Evolutionary conservation across 768 basidiomycete species (phyloP).

Genomic region (Trichaptum fuscoviolaceum): DNA sequence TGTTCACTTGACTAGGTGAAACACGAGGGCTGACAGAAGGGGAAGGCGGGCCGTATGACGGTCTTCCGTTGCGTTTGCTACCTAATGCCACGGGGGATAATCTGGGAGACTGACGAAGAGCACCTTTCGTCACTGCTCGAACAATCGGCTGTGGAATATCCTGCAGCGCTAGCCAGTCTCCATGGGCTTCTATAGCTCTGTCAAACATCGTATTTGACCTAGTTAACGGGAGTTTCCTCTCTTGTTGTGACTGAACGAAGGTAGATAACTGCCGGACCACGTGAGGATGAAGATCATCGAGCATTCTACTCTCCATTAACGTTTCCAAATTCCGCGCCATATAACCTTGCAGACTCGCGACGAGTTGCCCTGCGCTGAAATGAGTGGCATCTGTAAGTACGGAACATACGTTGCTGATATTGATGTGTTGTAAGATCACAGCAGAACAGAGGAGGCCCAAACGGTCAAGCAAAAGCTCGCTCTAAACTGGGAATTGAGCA

Average conservation of each 20-base stretch:
- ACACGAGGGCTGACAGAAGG: constrained; percentile 22
- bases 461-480: constrained; percentile 83
- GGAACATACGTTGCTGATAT: constrained; percentile 70
- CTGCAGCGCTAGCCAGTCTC: constrained; percentile 64
- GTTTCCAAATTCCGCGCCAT: constrained; percentile 82
- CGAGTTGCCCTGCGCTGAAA: constrained; percentile 65
- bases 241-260: constrained; percentile 56
- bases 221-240: constrained; percentile 58
- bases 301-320: constrained; percentile 71
- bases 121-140: constrained; percentile 18
- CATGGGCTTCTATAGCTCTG: constrained; percentile 52
- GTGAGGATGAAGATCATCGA: constrained; percentile 66
- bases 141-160: constrained; percentile 61
- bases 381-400: constrained; percentile 79
- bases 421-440: constrained; percentile 62
- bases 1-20: constrained; percentile 18
- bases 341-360: constrained; percentile 69
- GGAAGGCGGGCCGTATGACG: constrained; percentile 20
- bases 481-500: constrained; percentile 37
- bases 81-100: constrained; percentile 25
- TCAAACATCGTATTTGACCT: constrained; percentile 50
- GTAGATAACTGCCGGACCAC: constrained; percentile 63
- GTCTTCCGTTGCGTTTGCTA: constrained; percentile 14
- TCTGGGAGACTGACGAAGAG: constrained; percentile 23
- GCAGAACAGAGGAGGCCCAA: constrained; percentile 79